Evolutionary conservation across 176 grass and related monocot genomes (phyloP).

Genomic region (Cymbopogon citratus): DNA sequence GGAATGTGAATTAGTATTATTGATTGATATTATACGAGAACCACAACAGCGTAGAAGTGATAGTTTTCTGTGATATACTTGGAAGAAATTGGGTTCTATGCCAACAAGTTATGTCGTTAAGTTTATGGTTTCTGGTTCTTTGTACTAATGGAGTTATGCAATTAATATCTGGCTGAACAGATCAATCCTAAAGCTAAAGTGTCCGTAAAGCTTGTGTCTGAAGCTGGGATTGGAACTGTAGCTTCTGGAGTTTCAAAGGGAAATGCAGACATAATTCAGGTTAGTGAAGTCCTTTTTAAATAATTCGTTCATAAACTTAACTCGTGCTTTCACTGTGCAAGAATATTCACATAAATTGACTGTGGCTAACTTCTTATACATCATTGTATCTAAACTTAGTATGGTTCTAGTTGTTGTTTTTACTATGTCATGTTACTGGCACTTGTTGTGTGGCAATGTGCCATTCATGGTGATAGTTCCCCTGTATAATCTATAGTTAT

Average conservation of each 20-base stretch:
- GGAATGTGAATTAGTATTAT: conserved; percentile 7
- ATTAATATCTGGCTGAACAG: conserved; percentile 45
- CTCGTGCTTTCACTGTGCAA: neutral
- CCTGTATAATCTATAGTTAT: neutral
- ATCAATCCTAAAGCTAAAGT: conserved; percentile 98
- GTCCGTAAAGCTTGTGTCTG: conserved; percentile 95
- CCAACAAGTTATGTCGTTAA: conserved; percentile 7
- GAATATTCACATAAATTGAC: conserved; percentile 7
- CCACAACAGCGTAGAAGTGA: conserved; percentile 7
- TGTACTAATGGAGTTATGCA: conserved; percentile 17
- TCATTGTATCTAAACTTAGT: neutral
- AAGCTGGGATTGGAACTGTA: conserved; percentile 99
- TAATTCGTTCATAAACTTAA: conserved; percentile 1
- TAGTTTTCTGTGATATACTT: neutral
- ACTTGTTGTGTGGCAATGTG: neutral
- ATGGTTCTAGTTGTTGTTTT: neutral
- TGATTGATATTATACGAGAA: neutral
- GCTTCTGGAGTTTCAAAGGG: conserved; percentile 98
- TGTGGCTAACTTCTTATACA: neutral
- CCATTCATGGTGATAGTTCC: conserved; percentile 3
- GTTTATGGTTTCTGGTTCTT: conserved; percentile 11
- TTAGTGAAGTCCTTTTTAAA: conserved; percentile 26
- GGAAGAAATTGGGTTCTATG: neutral
- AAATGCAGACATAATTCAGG: conserved; percentile 98
- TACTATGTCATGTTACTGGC: neutral